Evolutionary conservation across 2,329 filamentous ascomycete genomes (phyloP).

Genomic region (Calonectria hongkongensis): DNA sequence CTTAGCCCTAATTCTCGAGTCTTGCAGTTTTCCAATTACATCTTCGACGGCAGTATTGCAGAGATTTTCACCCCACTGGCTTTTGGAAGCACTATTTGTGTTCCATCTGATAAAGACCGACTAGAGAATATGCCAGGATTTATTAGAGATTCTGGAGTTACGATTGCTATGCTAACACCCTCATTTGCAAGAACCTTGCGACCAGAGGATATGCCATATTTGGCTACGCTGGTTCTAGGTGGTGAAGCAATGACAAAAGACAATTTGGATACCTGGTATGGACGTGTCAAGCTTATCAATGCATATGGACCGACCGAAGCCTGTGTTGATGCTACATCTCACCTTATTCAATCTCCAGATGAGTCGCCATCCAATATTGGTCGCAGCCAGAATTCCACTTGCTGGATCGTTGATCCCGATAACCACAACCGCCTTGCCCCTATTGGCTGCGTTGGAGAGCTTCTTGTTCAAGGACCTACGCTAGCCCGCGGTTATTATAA

Average conservation of each 20-base stretch:
- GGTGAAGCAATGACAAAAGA: conserved; percentile 40
- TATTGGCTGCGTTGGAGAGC: conserved; percentile 43
- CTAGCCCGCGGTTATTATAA: conserved; percentile 70
- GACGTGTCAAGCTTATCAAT: conserved; percentile 29
- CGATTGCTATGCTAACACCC: conserved; percentile 20
- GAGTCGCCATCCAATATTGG: conserved; percentile 37
- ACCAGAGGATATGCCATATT: conserved; percentile 22
- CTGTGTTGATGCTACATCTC: conserved; percentile 33
- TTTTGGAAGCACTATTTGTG: conserved; percentile 61
- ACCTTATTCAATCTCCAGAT: conserved; percentile 24
- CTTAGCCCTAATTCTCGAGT: conserved; percentile 30
- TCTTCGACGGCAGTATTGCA: conserved; percentile 61
- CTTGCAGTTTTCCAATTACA: conserved; percentile 57
- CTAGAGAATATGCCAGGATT: conserved; percentile 18
- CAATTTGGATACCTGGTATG: conserved; percentile 35
- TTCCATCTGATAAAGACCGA: conserved; percentile 61
- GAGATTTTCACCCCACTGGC: conserved; percentile 63
- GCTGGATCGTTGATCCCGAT: conserved; percentile 39
- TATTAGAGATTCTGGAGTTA: conserved; percentile 13
- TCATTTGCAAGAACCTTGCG: conserved; percentile 29
- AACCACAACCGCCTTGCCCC: conserved; percentile 36
- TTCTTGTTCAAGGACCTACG: conserved; percentile 55
- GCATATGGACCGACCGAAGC: conserved; percentile 41
- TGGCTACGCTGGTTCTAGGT: conserved; percentile 35
- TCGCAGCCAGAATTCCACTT: conserved; percentile 34